phyloP scores from a whole-genome alignment of 73 alveolate species.

The Tetrahymena borealis region DNA sequence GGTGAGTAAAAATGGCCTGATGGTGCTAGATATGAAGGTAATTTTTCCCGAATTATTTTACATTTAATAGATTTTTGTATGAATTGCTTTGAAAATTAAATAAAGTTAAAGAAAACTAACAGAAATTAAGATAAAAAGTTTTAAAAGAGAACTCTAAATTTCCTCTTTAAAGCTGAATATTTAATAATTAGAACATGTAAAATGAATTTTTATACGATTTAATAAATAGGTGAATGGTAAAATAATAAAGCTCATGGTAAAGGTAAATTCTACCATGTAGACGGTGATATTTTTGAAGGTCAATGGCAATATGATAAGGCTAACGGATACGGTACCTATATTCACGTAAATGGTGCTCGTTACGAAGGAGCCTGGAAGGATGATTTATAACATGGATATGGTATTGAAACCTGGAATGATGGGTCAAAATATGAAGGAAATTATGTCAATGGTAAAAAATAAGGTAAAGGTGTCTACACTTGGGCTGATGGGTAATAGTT shows the following conservation, averaged over 20 bases:
- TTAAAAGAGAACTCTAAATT: too few species aligned
- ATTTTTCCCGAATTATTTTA: not conserved
- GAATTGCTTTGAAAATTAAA: too few species aligned
- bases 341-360: constrained; percentile 47
- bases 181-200: too few species aligned
- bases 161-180: too few species aligned
- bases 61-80: too few species aligned
- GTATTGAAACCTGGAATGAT: constrained; percentile 55
- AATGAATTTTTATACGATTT: not conserved
- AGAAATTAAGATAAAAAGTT: not conserved
- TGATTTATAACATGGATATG: constrained; percentile 48
- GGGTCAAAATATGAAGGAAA: constrained; percentile 51
- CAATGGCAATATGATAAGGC: constrained; percentile 60
- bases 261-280: constrained; percentile 47
- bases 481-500: constrained; percentile 55
- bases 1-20: constrained; percentile 44
- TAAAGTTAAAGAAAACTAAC: not conserved
- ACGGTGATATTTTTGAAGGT: constrained; percentile 60
- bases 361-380: constrained; percentile 58
- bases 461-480: constrained; percentile 45
- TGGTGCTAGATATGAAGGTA: constrained; percentile 24
- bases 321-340: constrained; percentile 52
- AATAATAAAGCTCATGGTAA: constrained; percentile 50
- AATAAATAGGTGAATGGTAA: constrained; percentile 51
- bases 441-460: constrained; percentile 42